These are phyloP conservation scores for Phytophthora quininea DNA, from an alignment of 352 stramenopile species.

Conservation along the genomic window DNA sequence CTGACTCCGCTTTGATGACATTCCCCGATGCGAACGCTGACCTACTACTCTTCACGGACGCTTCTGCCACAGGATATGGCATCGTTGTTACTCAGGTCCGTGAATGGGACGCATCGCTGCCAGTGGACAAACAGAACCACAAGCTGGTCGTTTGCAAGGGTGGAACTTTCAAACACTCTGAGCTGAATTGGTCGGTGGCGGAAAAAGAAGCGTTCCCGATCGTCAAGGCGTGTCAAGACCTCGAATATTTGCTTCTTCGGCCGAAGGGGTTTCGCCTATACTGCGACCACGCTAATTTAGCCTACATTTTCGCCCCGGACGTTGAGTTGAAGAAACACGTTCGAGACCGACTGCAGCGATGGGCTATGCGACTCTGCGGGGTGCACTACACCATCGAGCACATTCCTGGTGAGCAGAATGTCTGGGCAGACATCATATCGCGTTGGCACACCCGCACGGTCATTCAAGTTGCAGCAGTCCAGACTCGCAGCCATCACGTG, in stretches of 20 bases:
- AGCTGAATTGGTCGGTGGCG: slow-evolving; percentile 17
- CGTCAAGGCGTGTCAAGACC: slow-evolving; percentile 6
- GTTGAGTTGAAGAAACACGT: slow-evolving; percentile 17
- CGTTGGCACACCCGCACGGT: slow-evolving; percentile 2
- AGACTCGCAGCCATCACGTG: not conserved
- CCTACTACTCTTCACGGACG: not conserved
- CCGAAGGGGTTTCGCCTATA: slow-evolving; percentile 14
- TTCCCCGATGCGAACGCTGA: not conserved
- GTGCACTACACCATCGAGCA: slow-evolving; percentile 29
- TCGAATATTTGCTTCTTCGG: slow-evolving; percentile 13
- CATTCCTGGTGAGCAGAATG: slow-evolving; percentile 5
- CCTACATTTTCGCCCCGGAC: slow-evolving; percentile 24
- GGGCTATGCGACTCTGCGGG: slow-evolving; percentile 9
- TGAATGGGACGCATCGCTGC: not conserved
- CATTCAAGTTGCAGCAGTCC: not conserved
- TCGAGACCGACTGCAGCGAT: slow-evolving; percentile 14
- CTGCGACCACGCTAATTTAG: slow-evolving; percentile 26
- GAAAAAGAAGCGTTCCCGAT: slow-evolving; percentile 22
- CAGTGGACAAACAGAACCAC: slow-evolving; percentile 9
- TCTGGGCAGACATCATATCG: slow-evolving; percentile 15
- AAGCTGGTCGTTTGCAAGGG: slow-evolving; percentile 7
- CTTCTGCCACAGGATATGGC: not conserved
- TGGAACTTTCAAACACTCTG: slow-evolving; percentile 3
- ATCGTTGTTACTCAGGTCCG: slow-evolving; percentile 12
- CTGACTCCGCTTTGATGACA: not conserved